phyloP scores from a whole-genome alignment of 345 rosid genomes.

The Carallia brachiata region DNA sequence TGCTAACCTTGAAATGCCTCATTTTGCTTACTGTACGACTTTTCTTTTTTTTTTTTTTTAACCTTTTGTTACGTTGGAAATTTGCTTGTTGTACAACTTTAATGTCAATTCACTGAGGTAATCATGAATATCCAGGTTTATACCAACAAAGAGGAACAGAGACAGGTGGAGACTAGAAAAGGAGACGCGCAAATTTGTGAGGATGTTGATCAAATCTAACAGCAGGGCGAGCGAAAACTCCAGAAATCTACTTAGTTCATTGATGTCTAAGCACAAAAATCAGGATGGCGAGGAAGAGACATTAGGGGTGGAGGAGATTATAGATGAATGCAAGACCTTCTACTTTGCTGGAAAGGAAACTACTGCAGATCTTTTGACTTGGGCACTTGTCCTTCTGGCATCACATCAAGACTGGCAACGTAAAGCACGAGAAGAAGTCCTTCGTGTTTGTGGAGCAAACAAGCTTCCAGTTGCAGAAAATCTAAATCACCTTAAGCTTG shows the following conservation, averaged over 20 bases:
- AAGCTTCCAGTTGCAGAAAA: constrained; percentile 37
- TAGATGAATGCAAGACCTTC: constrained; percentile 85
- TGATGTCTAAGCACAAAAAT: constrained; percentile 50
- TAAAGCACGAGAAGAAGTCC: constrained; percentile 70
- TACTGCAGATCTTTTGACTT: constrained; percentile 61
- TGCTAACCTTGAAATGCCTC: not conserved
- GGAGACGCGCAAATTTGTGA: constrained; percentile 58
- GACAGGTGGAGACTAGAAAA: constrained; percentile 66
- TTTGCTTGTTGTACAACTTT: no score
- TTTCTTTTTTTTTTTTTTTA: not conserved
- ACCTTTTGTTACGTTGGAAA: no score
- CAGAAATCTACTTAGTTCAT: constrained; percentile 51
- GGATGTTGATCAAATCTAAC: constrained; percentile 45
- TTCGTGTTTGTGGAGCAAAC: constrained; percentile 32
- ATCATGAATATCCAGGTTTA: constrained; percentile 41
- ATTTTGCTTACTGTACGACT: not conserved
- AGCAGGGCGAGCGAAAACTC: constrained; percentile 32
- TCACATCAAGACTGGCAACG: constrained; percentile 77
- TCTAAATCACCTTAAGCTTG: constrained; percentile 59
- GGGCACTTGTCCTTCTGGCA: constrained; percentile 67
- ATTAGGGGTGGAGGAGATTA: constrained; percentile 58
- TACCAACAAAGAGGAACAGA: constrained; percentile 77
- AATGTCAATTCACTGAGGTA: no score
- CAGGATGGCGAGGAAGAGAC: constrained; percentile 58
- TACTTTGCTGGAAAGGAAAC: constrained; percentile 92